A percentile compares a stretch with the other conserved stretches of the same genome.
These are phyloP conservation scores for Gastrolobium villosum DNA, from an alignment of 306 rosid genomes.

Conservation along the genomic window DNA sequence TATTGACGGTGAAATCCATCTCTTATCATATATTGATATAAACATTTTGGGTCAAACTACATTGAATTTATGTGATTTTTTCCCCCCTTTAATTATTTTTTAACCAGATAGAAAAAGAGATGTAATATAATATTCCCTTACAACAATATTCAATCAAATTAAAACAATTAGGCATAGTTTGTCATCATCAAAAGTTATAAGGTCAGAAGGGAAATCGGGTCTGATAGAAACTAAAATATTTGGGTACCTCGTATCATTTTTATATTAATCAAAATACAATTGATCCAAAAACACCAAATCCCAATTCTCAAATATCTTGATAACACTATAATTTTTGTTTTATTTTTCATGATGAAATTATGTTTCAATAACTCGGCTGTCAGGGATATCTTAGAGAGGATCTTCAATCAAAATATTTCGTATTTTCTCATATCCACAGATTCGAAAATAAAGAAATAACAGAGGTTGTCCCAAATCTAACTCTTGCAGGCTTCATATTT, in stretches of 20 bases:
- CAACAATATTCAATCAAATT: too few species aligned
- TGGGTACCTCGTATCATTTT: neutral
- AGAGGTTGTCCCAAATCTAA: conserved; percentile 1
- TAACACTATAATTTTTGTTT: neutral
- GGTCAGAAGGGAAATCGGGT: neutral
- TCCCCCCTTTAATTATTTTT: too few species aligned
- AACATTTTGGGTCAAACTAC: too few species aligned
- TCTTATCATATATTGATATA: too few species aligned
- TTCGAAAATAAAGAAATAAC: neutral
- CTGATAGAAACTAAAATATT: too few species aligned
- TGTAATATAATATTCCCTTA: too few species aligned
- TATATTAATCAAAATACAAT: neutral
- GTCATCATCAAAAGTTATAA: neutral
- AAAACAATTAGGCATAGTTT: neutral
- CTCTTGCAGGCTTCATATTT: conserved; percentile 29
- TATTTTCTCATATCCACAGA: conserved; percentile 12
- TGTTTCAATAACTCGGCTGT: neutral
- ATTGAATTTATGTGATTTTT: too few species aligned
- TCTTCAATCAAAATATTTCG: neutral
- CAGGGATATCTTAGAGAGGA: neutral
- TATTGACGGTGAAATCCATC: too few species aligned
- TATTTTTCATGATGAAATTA: neutral
- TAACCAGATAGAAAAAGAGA: too few species aligned
- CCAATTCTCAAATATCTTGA: neutral
- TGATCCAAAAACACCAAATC: neutral